Base-by-base conservation (phyloP, 225 moss, liverwort and hornwort species). In the Marchantia paleacea region DNA sequence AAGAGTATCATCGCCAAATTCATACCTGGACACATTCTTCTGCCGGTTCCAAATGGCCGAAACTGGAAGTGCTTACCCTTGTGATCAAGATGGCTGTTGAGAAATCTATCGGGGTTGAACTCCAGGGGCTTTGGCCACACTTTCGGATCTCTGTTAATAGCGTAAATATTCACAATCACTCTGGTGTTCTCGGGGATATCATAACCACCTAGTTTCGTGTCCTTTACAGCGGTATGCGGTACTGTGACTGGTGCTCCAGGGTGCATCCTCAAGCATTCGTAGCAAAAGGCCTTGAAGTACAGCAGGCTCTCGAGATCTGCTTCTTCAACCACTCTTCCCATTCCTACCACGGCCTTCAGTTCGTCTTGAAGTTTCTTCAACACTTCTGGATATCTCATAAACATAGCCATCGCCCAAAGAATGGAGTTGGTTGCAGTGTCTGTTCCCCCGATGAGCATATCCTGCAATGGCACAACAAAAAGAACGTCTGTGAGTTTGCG, bases 201-300 rank as follows among this genome's bases (percentile, higher is more conserved):
- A 54, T 75, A 90, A 76, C 88, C 89, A 64, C 85, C 79, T 69
- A 91, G 88, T 58, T 86, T 75, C 62, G 89, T 84, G 0, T 83
- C 47, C 52, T 85, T 81, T 7, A 79, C 9, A 78, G 86, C 88
- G 48, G 73, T 78, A 58, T 84, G 88, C 51, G 91, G 89, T 29
- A 87, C 82, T 16, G 85, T 81, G 77, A 89, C 81, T 81, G 68
- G 89, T n/a, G 80, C 75, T 19, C 86, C 87, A 8, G 89, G 86
- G 70, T 86, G 78, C 53, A 91, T 71, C 22, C 91, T 86, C 53
- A 89, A 87, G 0, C 83, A 78, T 81, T 91, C 91, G 84, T 89
- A 89, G 73, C 82, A 39, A 53, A 91, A 83, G 77, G 81, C 87
- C 69, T 89, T 85, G 65, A 91, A 75, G 72, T 87, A 16, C 12